Conservation (phyloP, 768 basidiomycete species). For the Boletus sp. region DNA sequence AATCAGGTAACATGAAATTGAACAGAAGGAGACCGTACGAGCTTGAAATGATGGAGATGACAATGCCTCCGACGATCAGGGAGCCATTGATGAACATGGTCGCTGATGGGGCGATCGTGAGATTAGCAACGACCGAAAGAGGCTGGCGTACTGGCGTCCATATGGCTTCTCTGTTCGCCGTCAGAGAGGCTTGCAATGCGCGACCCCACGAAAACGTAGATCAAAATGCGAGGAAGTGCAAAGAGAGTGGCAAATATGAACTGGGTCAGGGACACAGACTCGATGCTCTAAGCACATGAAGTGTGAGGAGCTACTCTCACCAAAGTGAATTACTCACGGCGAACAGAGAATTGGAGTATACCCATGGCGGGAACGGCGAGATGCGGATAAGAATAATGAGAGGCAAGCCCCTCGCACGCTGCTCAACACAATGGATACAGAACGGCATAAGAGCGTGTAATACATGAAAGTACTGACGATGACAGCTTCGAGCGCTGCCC, state of each 20-base stretch:
- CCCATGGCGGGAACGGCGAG: slow-evolving; percentile 85
- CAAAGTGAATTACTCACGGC: slow-evolving; percentile 46
- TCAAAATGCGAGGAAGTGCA: slow-evolving; percentile 64
- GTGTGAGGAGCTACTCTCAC: slow-evolving; percentile 5
- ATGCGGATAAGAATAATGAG: slow-evolving; percentile 78
- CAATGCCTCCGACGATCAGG: slow-evolving; percentile 57
- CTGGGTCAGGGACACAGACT: slow-evolving; percentile 69
- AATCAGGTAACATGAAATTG: slow-evolving; percentile 12
- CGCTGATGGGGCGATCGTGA: slow-evolving; percentile 34
- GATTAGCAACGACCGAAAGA: neutral
- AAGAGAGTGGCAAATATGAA: slow-evolving; percentile 72
- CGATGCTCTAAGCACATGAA: slow-evolving; percentile 53
- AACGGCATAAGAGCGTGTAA: neutral
- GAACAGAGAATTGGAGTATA: slow-evolving; percentile 79
- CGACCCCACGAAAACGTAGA: slow-evolving; percentile 78
- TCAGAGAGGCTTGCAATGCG: slow-evolving; percentile 73
- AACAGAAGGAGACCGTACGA: slow-evolving; percentile 46
- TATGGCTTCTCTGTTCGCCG: slow-evolving; percentile 64
- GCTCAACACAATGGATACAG: slow-evolving; percentile 5
- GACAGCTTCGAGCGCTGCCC: slow-evolving; percentile 74
- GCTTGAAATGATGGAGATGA: slow-evolving; percentile 57
- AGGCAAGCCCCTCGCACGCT: slow-evolving; percentile 76
- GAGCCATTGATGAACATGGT: slow-evolving; percentile 63
- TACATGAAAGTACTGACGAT: slow-evolving; percentile 45
- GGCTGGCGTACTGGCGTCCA: slow-evolving; percentile 63